phyloP scores from a whole-genome alignment of 2,329 filamentous ascomycete species.

The Shiraia sp. region DNA sequence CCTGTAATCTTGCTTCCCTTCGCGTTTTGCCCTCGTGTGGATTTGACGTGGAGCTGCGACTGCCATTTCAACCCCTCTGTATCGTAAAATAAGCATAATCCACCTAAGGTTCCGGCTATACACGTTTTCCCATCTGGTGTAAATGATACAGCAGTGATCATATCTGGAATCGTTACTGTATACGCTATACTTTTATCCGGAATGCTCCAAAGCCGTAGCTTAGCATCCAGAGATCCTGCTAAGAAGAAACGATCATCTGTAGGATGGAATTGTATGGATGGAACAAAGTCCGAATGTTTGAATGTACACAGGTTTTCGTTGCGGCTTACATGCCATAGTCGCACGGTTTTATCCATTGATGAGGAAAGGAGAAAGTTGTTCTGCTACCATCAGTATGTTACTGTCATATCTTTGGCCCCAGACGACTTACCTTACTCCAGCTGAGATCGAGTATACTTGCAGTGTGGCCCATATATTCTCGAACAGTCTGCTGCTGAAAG shows the following conservation, averaged over 20 bases:
- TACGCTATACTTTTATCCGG: conserved; percentile 93
- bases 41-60: conserved; percentile 90
- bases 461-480: conserved; percentile 81
- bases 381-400: conserved; percentile 32
- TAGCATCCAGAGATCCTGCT: conserved; percentile 87
- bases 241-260: conserved; percentile 95
- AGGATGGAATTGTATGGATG: conserved; percentile 92
- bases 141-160: conserved; percentile 93
- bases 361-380: conserved; percentile 96
- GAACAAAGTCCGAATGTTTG: conserved; percentile 93
- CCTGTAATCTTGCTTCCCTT: conserved; percentile 98
- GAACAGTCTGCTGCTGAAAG: conserved; percentile 76
- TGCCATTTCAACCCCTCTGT: conserved; percentile 86
- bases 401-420: neutral
- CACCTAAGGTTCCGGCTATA: conserved; percentile 85
- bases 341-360: conserved; percentile 97
- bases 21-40: conserved; percentile 86
- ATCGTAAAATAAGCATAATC: conserved; percentile 86
- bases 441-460: conserved; percentile 87
- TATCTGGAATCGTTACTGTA: conserved; percentile 74
- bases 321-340: conserved; percentile 87
- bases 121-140: conserved; percentile 88
- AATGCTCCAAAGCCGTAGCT: conserved; percentile 92
- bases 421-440: conserved; percentile 80
- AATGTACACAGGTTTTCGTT: conserved; percentile 89